A percentile compares a stretch with the other conserved stretches of the same genome.
These are phyloP conservation scores for Berkeleyomyces rouxiae DNA, from an alignment of 2,329 filamentous ascomycete genomes.

Conservation along the genomic window DNA sequence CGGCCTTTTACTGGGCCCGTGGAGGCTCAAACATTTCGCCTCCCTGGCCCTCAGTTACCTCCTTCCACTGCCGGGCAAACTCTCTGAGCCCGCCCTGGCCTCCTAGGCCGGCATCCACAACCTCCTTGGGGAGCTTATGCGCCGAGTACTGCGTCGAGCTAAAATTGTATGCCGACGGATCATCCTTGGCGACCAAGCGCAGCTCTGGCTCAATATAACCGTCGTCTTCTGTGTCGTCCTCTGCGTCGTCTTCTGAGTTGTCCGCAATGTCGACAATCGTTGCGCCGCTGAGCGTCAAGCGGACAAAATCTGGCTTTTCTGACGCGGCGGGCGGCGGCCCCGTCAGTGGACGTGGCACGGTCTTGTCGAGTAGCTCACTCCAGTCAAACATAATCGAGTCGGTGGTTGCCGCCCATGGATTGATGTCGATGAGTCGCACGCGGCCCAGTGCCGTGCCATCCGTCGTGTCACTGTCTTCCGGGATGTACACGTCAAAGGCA, in stretches of 20 bases:
- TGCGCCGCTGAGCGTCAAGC: conserved; percentile 15
- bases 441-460: conserved; percentile 42
- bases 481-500: conserved; percentile 84
- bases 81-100: conserved; percentile 66
- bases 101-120: conserved; percentile 54
- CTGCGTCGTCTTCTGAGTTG: conserved; percentile 15
- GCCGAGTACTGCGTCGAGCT: conserved; percentile 78
- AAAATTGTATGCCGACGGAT: conserved; percentile 79
- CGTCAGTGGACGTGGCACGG: conserved; percentile 41
- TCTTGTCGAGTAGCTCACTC: conserved; percentile 64
- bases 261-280: conserved; percentile 17
- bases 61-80: conserved; percentile 61
- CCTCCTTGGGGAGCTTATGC: conserved; percentile 86
- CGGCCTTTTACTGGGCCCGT: not conserved
- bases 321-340: conserved; percentile 27
- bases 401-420: conserved; percentile 81
- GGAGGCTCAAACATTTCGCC: conserved; percentile 26
- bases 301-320: conserved; percentile 10
- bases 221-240: conserved; percentile 17
- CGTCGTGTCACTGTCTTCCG: conserved; percentile 38
- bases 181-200: conserved; percentile 63
- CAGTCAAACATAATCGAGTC: conserved; percentile 82
- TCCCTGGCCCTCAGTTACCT: conserved; percentile 31
- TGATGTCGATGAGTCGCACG: conserved; percentile 83
- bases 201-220: conserved; percentile 51